Evolutionary conservation across 2,329 filamentous ascomycete species (phyloP), one percentile per base, ranked within the genome.

Genomic region (Boeremia lycopersici): DNA sequence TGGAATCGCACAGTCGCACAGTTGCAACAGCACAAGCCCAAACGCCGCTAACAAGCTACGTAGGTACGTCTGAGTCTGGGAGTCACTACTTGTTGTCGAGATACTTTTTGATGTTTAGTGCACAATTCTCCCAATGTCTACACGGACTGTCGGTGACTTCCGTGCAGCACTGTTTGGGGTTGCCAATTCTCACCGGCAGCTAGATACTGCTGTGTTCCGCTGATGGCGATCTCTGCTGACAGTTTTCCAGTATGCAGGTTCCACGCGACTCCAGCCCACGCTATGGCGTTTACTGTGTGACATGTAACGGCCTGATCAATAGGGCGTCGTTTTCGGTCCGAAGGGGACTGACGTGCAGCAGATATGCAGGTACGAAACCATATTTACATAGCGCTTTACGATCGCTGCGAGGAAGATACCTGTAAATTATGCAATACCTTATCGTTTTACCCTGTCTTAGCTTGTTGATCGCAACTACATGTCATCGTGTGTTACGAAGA

Each of bases 401-500:
- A 25, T 28, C 15, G 36, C 30, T 29, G 26, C 30, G 15, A 19
- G 30, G 41, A 33, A 42, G 17, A 46, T 40, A 30, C 35, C n/a
- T 23, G 23, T 29, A 11, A 28, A n/a, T n/a, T 4, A 6, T 29
- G 29, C 10, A 6, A 26, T 13, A 15, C 15, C 10, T 15, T 17
- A n/a, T 47, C 11, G 13, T 36, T 41, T 55, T 41, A 38, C 36
- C n/a, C 46, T n/a, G n/a, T 19, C 1, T 10, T 31, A 15, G 10
- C 6, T 36, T 30, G 28, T 11, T 17, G 4, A 12, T 15, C 28
- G 15, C n/a, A 13, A 25, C 6, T 33, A 35, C 23, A 31, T 10
- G 31, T 42, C 35, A 17, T 46, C 9, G 36, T n/a, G 42, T 55
- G 41, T 55, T 41, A 55, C 52, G 35, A 46, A 50, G 26, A 46